Evolutionary conservation across 2,329 filamentous ascomycete genomes (phyloP).

Genomic region (Domatiomyces globalis): DNA sequence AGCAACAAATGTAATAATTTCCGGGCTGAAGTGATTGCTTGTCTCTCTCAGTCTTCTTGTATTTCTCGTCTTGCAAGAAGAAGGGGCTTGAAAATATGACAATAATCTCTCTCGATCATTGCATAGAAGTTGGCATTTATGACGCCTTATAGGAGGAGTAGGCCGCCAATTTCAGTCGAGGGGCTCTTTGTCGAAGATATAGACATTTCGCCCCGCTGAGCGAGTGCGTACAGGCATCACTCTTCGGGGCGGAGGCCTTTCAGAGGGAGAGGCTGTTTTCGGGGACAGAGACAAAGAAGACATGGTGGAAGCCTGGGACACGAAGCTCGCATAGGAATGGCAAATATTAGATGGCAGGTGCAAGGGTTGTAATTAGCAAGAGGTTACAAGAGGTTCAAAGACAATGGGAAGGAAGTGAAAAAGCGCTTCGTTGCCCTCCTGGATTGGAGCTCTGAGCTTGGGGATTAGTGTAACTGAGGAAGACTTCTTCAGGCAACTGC

Average conservation of each 20-base stretch:
- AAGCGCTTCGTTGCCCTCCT: too few relatives aligned
- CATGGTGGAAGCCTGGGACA: too few relatives aligned
- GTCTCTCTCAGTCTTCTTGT: background rate
- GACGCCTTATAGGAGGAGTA: conserved; percentile 13
- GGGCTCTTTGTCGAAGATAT: conserved; percentile 8
- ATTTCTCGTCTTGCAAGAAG: conserved; percentile 1
- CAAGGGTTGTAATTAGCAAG: too few relatives aligned
- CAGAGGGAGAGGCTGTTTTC: background rate
- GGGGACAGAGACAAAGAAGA: background rate
- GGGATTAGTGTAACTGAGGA: too few relatives aligned
- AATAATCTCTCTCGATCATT: conserved; percentile 19
- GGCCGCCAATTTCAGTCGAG: conserved; percentile 5
- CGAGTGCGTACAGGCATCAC: background rate
- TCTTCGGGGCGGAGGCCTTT: background rate
- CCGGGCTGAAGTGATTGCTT: too few relatives aligned
- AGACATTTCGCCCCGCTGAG: conserved; percentile 6
- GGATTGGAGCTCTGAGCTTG: too few relatives aligned
- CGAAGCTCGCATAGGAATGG: too few relatives aligned
- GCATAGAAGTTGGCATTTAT: conserved; percentile 18
- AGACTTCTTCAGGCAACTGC: too few relatives aligned
- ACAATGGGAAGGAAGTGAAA: too few relatives aligned
- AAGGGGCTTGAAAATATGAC: conserved; percentile 5
- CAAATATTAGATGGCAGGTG: too few relatives aligned
- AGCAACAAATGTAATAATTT: too few relatives aligned
- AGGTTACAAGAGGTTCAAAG: too few relatives aligned